phyloP scores from a whole-genome alignment of 73 alveolate genomes.

The Tetrahymena thermophila region DNA sequence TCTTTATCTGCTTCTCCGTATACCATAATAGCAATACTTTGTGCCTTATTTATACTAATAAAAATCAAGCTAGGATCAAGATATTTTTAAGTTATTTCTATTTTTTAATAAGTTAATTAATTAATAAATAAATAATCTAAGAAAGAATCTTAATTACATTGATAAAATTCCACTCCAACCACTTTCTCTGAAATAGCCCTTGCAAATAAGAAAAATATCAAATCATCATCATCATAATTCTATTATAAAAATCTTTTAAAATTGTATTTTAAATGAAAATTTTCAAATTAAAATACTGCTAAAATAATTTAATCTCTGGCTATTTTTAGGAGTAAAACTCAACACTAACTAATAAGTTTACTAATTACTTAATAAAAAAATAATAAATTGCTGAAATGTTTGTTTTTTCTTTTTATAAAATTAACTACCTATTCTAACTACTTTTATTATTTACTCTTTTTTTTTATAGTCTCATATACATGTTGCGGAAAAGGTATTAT shows the following conservation, averaged over 20 bases:
- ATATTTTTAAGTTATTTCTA: neutral
- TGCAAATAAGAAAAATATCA: neutral
- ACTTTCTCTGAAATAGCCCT: neutral
- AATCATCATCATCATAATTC: neutral
- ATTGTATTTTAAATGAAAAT: neutral
- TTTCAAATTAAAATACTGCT: neutral
- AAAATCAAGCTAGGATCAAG: neutral
- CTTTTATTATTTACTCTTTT: neutral
- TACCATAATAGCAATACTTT: neutral
- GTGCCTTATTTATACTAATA: neutral
- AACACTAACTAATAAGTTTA: neutral
- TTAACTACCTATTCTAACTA: neutral
- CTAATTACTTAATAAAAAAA: neutral
- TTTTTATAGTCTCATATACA: neutral
- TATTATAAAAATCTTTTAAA: neutral
- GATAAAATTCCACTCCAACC: neutral
- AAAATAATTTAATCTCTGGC: neutral
- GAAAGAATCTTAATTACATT: neutral
- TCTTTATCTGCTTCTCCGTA: neutral
- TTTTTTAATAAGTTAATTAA: no score
- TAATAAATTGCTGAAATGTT: neutral
- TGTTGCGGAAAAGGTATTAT: neutral
- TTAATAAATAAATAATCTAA: neutral
- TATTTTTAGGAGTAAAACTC: neutral
- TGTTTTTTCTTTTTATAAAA: neutral